A percentile compares a stretch with the other conserved stretches of the same genome.
phyloP scores from a whole-genome alignment of 2,329 filamentous ascomycete species.

The Xylariaceae sp. region DNA sequence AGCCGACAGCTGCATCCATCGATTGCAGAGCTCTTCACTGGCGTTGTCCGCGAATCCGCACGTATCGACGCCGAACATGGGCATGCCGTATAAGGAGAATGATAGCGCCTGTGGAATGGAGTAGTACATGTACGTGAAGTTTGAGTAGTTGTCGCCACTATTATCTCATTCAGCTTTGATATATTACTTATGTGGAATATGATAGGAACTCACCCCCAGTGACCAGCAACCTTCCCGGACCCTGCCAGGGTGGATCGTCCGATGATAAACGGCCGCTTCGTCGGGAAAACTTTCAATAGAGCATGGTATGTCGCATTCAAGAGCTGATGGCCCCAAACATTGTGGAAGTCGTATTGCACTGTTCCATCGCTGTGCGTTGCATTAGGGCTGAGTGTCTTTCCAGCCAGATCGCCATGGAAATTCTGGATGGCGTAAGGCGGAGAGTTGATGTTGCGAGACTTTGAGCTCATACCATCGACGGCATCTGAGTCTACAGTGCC shows the following conservation, averaged over 20 bases:
- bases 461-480: not conserved
- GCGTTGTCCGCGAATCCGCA: slow-evolving; percentile 66
- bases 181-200: not conserved
- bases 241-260: slow-evolving; percentile 77
- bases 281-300: slow-evolving; percentile 57
- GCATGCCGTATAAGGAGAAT: slow-evolving; percentile 69
- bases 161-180: not conserved
- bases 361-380: slow-evolving; percentile 69
- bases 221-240: slow-evolving; percentile 67
- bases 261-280: slow-evolving; percentile 76
- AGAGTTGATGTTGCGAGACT: slow-evolving; percentile 59
- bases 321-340: slow-evolving; percentile 69
- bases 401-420: slow-evolving; percentile 64
- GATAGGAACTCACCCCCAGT: slow-evolving; percentile 56
- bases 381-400: slow-evolving; percentile 70
- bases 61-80: slow-evolving; percentile 69
- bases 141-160: slow-evolving; percentile 64
- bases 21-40: slow-evolving; percentile 63
- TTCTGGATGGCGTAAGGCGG: slow-evolving; percentile 76
- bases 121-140: slow-evolving; percentile 69
- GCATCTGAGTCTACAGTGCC: not conserved
- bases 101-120: slow-evolving; percentile 72
- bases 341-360: slow-evolving; percentile 78
- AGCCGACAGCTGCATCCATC: slow-evolving; percentile 68
- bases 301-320: slow-evolving; percentile 71